Conservation (phyloP, 345 rosid genomes). For the Euclidium syriacum region DNA sequence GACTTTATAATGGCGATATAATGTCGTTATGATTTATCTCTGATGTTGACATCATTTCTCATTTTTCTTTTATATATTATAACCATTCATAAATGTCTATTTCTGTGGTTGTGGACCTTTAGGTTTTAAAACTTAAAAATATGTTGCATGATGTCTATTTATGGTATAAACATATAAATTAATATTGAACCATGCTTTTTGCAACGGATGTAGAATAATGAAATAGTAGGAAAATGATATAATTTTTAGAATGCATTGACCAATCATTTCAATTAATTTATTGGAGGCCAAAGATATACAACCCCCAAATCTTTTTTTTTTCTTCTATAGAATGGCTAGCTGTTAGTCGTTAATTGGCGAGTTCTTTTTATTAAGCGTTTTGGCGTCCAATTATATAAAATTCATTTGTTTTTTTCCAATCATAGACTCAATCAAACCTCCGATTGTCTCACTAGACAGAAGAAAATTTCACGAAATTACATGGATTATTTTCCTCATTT, state of each 20-base stretch:
- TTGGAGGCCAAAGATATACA: too few relatives aligned
- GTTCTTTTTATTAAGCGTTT: too few relatives aligned
- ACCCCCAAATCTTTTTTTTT: too few relatives aligned
- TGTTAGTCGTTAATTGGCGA: too few relatives aligned
- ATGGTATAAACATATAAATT: not conserved
- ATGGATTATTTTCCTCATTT: slow-evolving; percentile 5
- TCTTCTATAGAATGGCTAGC: too few relatives aligned
- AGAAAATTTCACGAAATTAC: not conserved
- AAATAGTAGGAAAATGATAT: not conserved
- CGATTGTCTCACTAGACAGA: too few relatives aligned
- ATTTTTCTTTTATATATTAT: not conserved
- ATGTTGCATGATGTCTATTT: slow-evolving; percentile 2
- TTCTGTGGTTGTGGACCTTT: not conserved
- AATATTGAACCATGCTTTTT: not conserved
- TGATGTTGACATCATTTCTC: slow-evolving; percentile 24
- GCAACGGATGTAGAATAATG: not conserved
- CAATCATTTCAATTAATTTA: too few relatives aligned
- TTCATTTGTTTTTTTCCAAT: too few relatives aligned
- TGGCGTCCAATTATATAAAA: too few relatives aligned
- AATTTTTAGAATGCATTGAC: not conserved
- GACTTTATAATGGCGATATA: slow-evolving; percentile 1
- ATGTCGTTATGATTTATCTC: slow-evolving; percentile 9
- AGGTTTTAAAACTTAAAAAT: too few relatives aligned
- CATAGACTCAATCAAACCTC: too few relatives aligned
- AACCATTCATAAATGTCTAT: slow-evolving; percentile 3